Base-by-base conservation (phyloP, 2,329 filamentous ascomycete genomes). In the Pezicula carpinea region DNA sequence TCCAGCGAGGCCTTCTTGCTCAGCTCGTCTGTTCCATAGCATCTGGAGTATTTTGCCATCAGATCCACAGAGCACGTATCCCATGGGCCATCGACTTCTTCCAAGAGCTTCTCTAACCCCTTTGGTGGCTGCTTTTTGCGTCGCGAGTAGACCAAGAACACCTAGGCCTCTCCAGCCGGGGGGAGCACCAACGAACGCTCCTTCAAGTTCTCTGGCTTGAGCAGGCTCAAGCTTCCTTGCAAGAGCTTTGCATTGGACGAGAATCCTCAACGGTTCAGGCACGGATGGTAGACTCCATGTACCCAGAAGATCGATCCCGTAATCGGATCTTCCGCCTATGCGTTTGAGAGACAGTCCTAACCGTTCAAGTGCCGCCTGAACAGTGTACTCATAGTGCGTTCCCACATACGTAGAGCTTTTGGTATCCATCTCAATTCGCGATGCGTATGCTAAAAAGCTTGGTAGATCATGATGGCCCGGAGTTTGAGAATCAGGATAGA, bases 301-400 rank as follows among this genome's bases (percentile, higher is more conserved):
- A 0, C 88, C 87, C 0, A 89, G 67, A 1, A 92, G 73, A 61
- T 92, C 88, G 57, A 89, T 86, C 32, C 88, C 87, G 49, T 72
- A 74, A 65, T 92, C 87, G 1, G 77, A 80, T 3, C 71, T 68
- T 31, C 83, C 79, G 22, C 87, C 88, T 2, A 85, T 74, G 26
- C 87, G 79, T 39, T 70, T 71, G 29, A 91, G 72, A 18, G 69
- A 66, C 68, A 92, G 87, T 45, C 83, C 82, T 44, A 86, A 76
- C 1, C 68, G 66, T 3, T 73, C 59, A 0, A 92, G 74, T 1
- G 77, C 67, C 4, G 66, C 62, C 5, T 77, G 75, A 3, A 82
- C 77, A 0, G 72, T 80, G 69, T 92, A 92, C 65, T 93, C 88
- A 68, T 87, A 92, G 62, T 78, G 79, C 0, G 87, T 92, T 54